Conservation (phyloP, 352 stramenopile genomes). For the Globisporangium lucens region DNA sequence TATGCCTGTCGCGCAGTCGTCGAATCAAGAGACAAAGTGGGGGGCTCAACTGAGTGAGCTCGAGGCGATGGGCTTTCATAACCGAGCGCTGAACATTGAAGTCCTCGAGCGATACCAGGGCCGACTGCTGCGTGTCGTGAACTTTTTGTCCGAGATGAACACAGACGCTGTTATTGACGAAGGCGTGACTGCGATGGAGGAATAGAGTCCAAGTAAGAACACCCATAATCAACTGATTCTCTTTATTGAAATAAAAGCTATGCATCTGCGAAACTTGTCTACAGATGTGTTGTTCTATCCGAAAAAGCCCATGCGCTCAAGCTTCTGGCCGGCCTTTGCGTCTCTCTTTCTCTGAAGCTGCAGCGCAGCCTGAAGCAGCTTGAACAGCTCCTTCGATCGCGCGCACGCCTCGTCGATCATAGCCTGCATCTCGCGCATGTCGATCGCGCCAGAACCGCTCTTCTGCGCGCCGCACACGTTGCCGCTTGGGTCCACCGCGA, state of each 20-base stretch:
- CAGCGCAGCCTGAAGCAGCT: slow-evolving; percentile 46
- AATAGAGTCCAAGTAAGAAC: slow-evolving; percentile 21
- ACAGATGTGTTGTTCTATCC: slow-evolving; percentile 19
- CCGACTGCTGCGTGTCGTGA: slow-evolving; percentile 77
- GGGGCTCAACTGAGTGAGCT: slow-evolving; percentile 59
- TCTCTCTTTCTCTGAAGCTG: slow-evolving; percentile 49
- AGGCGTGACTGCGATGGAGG: slow-evolving; percentile 36
- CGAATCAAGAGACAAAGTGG: slow-evolving; percentile 59
- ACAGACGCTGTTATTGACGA: slow-evolving; percentile 12
- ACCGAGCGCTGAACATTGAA: slow-evolving; percentile 59
- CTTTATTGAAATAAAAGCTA: slow-evolving; percentile 11
- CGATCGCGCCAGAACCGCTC: slow-evolving; percentile 60
- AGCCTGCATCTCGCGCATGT: slow-evolving; percentile 73
- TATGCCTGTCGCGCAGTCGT: slow-evolving; percentile 47
- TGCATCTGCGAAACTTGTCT: neutral
- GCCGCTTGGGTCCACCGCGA: slow-evolving; percentile 57
- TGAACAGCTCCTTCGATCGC: slow-evolving; percentile 64
- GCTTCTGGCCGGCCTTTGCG: slow-evolving; percentile 35
- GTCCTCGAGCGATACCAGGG: slow-evolving; percentile 81
- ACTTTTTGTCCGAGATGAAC: slow-evolving; percentile 71
- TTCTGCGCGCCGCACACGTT: slow-evolving; percentile 75
- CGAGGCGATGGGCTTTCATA: slow-evolving; percentile 67
- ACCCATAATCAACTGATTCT: neutral
- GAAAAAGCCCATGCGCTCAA: slow-evolving; percentile 70
- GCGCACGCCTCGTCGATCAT: slow-evolving; percentile 76